phyloP scores from a whole-genome alignment of 331 rosid genomes.

The Acacia concinna region DNA sequence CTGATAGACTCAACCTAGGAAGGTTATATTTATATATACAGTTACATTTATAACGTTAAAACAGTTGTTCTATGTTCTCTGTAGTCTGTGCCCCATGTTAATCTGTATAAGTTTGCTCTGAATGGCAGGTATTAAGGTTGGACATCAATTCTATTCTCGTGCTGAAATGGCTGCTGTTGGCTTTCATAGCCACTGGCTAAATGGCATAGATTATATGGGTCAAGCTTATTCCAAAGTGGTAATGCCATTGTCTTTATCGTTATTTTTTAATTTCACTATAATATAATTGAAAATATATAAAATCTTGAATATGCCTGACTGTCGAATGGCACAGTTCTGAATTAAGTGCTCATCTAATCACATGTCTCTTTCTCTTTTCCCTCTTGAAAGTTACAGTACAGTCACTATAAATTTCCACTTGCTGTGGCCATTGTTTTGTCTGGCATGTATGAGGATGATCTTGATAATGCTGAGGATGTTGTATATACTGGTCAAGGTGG shows the following conservation, averaged over 20 bases:
- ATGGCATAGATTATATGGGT: slow-evolving; percentile 93
- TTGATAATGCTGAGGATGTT: slow-evolving; percentile 92
- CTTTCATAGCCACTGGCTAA: slow-evolving; percentile 94
- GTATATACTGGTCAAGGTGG: slow-evolving; percentile 99
- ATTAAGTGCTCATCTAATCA: slow-evolving; percentile 6
- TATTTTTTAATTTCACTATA: background rate
- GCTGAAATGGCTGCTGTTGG: slow-evolving; percentile 99
- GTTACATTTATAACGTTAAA: background rate
- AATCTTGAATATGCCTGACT: background rate
- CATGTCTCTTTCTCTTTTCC: background rate
- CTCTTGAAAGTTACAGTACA: slow-evolving; percentile 48
- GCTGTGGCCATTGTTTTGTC: slow-evolving; percentile 93
- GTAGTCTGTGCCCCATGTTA: slow-evolving; percentile 10
- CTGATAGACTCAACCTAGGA: background rate
- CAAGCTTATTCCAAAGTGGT: slow-evolving; percentile 64
- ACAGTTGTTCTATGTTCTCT: background rate
- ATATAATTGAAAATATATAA: background rate
- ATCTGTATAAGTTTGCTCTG: slow-evolving; percentile 31
- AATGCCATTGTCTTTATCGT: slow-evolving; percentile 28
- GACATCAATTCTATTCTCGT: slow-evolving; percentile 92
- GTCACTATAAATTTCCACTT: slow-evolving; percentile 55
- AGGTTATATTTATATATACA: slow-evolving; percentile 2
- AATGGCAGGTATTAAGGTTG: slow-evolving; percentile 77
- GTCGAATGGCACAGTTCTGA: background rate
- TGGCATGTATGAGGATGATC: slow-evolving; percentile 95